Evolutionary conservation across 306 rosid genomes (phyloP), one percentile per base, ranked within the genome.

Genomic region (Sindora glabra): DNA sequence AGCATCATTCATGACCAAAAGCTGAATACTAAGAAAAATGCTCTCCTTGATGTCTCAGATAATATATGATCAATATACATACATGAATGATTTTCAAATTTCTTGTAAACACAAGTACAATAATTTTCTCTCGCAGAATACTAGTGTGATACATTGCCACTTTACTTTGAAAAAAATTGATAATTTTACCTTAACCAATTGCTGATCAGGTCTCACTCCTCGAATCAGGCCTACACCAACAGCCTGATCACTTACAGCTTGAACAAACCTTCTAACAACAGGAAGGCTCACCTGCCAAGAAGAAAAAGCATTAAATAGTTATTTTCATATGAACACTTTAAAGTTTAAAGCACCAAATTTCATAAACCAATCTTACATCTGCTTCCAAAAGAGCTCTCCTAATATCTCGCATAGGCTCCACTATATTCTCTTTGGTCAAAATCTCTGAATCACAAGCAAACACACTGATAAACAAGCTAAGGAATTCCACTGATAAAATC

Each of bases 331-430:
- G 10, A 6, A 67, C n/a, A n/a, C n/a, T n/a, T n/a, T 11, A 18
- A 42, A 18, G 33, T 13, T 51, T 13, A 69, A 67, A 60, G 17
- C 5, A 24, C 53, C 60, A 67, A 53, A 59, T 19, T 10, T 19
- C 67, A 10, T 10, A 71, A 36, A 34, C 0, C 8, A 37, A 72
- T 38, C 91, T 75, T 66, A 92, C 99, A 82, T 92, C 99, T 24
- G 99, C 99, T 75, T 92, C 99, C 79, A 92, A 59, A 72, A 92
- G 92, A 69, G 99, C 95, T 79, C 99, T 89, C 77, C 95, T 78
- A 5, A 92, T 92, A 63, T 92, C 99, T 27, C 90, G 76, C 99
- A 92, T 89, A 45, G 99, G 99, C 83, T 92, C 99, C 76, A 70
- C 94, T 46, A 92, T 82, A 47, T 92, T 92, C 62, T 92, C 99